phyloP scores from a whole-genome alignment of 306 rosid species.

The Begonia peltatifolia region DNA sequence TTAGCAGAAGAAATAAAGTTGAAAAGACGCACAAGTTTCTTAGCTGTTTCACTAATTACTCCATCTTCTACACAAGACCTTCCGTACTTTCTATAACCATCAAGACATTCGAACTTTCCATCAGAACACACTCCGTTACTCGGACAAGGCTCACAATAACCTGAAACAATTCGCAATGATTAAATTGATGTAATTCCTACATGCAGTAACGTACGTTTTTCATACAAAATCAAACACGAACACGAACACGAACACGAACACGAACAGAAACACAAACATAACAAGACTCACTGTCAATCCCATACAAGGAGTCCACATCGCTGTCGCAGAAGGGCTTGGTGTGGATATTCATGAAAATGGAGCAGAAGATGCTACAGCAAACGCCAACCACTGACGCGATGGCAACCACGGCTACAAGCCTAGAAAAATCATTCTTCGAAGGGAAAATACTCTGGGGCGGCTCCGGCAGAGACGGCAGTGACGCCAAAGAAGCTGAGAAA shows the following conservation, averaged over 20 bases:
- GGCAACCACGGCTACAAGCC: conserved; percentile 34
- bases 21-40: conserved; percentile 47
- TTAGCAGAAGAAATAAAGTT: conserved; percentile 8
- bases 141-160: conserved; percentile 76
- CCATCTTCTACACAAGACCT: conserved; percentile 73
- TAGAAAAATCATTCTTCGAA: conserved; percentile 38
- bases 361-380: conserved; percentile 29
- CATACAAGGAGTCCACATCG: conserved; percentile 18
- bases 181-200: background rate
- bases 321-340: conserved; percentile 52
- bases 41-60: conserved; percentile 49
- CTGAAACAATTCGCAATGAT: conserved; percentile 19
- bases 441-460: conserved; percentile 57
- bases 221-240: background rate
- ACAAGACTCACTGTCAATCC: conserved; percentile 28
- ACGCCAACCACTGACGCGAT: conserved; percentile 39
- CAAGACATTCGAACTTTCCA: conserved; percentile 55
- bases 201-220: background rate
- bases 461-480: conserved; percentile 27
- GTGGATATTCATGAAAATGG: conserved; percentile 19
- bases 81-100: conserved; percentile 51
- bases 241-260: no score
- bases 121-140: conserved; percentile 49
- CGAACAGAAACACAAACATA: no score
- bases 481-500: conserved; percentile 9